These are phyloP conservation scores for Chiua sp. DNA, from an alignment of 1,284 basidiomycete species.

Conservation along the genomic window DNA sequence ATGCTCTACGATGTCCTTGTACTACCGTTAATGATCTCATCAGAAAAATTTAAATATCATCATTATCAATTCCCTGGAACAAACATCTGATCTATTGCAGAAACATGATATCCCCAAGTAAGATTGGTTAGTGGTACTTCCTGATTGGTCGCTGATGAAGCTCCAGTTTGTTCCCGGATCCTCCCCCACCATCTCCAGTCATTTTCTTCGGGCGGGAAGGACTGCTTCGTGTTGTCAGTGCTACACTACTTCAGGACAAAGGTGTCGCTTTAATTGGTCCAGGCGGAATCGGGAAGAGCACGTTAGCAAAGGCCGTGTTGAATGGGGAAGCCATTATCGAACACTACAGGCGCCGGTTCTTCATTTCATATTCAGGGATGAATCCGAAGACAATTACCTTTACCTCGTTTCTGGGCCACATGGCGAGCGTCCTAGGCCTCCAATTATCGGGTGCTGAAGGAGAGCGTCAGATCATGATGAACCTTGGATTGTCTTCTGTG, in stretches of 20 bases:
- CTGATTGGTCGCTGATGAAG: not conserved
- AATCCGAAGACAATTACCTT: not conserved
- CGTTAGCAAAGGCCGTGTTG: not conserved
- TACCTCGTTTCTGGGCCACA: not conserved
- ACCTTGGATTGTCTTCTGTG: not conserved
- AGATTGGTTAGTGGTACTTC: not conserved
- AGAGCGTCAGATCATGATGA: not conserved
- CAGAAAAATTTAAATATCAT: not conserved
- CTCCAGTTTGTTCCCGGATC: not conserved
- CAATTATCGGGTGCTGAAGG: not conserved
- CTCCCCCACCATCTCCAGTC: not conserved
- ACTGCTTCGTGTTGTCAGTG: not conserved
- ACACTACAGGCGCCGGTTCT: not conserved
- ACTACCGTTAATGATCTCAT: not conserved
- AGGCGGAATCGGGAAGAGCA: not conserved
- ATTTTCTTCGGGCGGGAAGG: not conserved
- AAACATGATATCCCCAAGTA: not conserved
- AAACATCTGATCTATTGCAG: not conserved
- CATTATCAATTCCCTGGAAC: not conserved
- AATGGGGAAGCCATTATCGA: not conserved
- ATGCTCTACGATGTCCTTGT: not conserved
- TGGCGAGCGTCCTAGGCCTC: not conserved
- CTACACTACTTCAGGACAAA: not conserved
- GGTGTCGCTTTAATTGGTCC: not conserved
- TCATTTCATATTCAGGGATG: not conserved